Base-by-base conservation (phyloP, 176 grass and related monocot species). In the Neostapfia colusana region DNA sequence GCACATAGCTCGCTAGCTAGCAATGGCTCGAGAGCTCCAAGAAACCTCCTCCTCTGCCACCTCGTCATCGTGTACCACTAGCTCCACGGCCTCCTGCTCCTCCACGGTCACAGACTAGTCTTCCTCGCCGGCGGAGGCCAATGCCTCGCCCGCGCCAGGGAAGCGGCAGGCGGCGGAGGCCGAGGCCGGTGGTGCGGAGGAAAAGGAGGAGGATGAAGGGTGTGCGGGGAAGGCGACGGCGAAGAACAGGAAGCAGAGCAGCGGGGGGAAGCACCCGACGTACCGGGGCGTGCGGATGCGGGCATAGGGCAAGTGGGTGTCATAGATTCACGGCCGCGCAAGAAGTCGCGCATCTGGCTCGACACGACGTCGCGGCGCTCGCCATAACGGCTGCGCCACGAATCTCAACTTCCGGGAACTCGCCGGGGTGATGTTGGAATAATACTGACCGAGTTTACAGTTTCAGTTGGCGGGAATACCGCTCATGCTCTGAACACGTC, bases 341-440 rank as follows among this genome's bases (percentile, higher is more conserved):
- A 98, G 85, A 98, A 98, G 86, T 98, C 95, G 16, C 78, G 95
- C 56, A 98, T 98, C 76, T 98, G 95, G 95, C 95, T 98, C 5
- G 95, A 91, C 28, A 98, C 95, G n/a, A n/a, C n/a, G n/a, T n/a
- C n/a, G n/a, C n/a, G n/a, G n/a, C n/a, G n/a, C n/a, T n/a, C n/a
- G n/a, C n/a, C n/a, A n/a, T n/a, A n/a, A n/a, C n/a, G n/a, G n/a
- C n/a, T n/a, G n/a, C n/a, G n/a, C n/a, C n/a, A n/a, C n/a, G n/a
- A n/a, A n/a, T n/a, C n/a, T n/a, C n/a, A n/a, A n/a, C n/a, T n/a
- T n/a, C n/a, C n/a, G n/a, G n/a, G n/a, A n/a, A n/a, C n/a, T n/a
- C n/a, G n/a, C n/a, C n/a, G n/a, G n/a, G n/a, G n/a, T n/a, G n/a
- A n/a, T n/a, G n/a, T n/a, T n/a, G n/a, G n/a, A n/a, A n/a, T n/a